phyloP scores from a whole-genome alignment of 2,329 filamentous ascomycete species.

The Aspergillus uvarum region DNA sequence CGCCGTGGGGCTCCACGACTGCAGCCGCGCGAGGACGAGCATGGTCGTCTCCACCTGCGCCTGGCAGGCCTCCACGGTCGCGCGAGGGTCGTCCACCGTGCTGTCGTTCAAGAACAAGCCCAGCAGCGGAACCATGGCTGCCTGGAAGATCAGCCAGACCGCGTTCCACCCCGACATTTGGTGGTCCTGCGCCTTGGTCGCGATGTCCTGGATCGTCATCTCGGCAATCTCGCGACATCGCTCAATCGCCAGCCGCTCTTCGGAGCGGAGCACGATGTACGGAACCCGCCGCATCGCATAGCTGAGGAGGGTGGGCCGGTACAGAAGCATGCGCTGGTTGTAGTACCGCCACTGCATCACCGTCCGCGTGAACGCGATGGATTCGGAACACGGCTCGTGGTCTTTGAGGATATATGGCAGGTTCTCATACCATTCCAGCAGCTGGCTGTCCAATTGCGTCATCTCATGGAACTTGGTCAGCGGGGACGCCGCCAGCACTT shows the following conservation, averaged over 20 bases:
- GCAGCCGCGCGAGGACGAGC: conserved; percentile 50
- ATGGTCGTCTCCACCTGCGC: conserved; percentile 56
- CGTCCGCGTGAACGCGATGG: conserved; percentile 67
- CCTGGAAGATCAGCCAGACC: conserved; percentile 79
- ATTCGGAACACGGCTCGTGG: conserved; percentile 67
- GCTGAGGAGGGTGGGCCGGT: conserved; percentile 70
- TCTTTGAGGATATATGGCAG: conserved; percentile 66
- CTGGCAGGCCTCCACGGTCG: conserved; percentile 51
- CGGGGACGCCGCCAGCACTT: conserved; percentile 68
- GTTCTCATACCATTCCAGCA: conserved; percentile 70
- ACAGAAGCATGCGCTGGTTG: conserved; percentile 73
- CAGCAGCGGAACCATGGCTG: conserved; percentile 74
- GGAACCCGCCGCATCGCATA: conserved; percentile 56
- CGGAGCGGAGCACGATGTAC: conserved; percentile 52
- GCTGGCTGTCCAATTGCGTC: conserved; percentile 63
- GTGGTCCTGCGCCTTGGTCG: conserved; percentile 67
- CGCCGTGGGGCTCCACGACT: conserved; percentile 64
- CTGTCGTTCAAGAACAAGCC: conserved; percentile 59
- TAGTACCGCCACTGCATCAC: conserved; percentile 83
- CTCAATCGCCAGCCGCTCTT: conserved; percentile 67
- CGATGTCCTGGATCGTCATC: conserved; percentile 70
- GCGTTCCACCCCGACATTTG: conserved; percentile 80
- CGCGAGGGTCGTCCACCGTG: conserved; percentile 58
- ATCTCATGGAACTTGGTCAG: conserved; percentile 67
- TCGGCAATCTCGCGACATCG: conserved; percentile 69